Conservation (phyloP, 2,329 filamentous ascomycete genomes). For the Colletotrichum sp. region DNA sequence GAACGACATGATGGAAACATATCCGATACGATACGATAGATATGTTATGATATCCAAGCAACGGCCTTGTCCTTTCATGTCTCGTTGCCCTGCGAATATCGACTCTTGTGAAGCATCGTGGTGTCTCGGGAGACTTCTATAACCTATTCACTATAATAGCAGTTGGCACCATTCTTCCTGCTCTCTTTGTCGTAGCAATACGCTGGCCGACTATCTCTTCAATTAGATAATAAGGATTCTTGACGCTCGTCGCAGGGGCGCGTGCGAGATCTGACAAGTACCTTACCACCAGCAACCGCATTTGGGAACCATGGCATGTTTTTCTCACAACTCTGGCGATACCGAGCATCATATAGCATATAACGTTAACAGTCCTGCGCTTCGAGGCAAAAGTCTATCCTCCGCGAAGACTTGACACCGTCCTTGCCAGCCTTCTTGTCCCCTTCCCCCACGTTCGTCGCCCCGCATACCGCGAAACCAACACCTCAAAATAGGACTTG, state of each 20-base stretch:
- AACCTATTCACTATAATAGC: too few species aligned
- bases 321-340: not conserved
- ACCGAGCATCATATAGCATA: not conserved
- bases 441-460: not conserved
- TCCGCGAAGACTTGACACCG: not conserved
- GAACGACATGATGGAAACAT: not conserved
- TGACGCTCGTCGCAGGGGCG: not conserved
- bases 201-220: too few species aligned
- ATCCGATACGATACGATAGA: not conserved
- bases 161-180: too few species aligned
- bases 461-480: not conserved
- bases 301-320: not conserved
- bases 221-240: too few species aligned
- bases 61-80: not conserved
- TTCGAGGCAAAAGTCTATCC: not conserved
- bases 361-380: not conserved
- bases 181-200: too few species aligned
- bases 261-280: not conserved
- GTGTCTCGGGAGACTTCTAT: not conserved
- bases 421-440: accelerated
- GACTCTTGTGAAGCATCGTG: not conserved
- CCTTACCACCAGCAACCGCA: not conserved
- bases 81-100: not conserved
- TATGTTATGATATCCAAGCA: not conserved
- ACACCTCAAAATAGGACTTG: not conserved